Conservation (phyloP, 306 rosid species). For the Malus sylvestris region DNA sequence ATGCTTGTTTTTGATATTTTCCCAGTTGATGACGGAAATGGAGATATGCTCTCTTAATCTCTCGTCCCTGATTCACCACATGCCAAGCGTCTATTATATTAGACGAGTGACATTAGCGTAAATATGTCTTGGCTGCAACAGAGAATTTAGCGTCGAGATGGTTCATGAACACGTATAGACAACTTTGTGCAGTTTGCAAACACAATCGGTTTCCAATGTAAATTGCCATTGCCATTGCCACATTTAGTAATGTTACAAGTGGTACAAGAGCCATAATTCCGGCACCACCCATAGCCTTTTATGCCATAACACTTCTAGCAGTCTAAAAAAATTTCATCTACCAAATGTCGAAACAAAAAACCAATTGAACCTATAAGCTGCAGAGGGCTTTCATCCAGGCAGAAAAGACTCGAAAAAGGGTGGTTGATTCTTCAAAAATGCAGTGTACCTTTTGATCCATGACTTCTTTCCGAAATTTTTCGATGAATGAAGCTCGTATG, state of each 20-base stretch:
- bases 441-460: neutral
- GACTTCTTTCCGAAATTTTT: neutral
- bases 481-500: neutral
- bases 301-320: neutral
- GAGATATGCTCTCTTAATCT: no score
- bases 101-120: no score
- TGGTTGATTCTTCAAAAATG: neutral
- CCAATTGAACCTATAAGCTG: neutral
- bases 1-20: no score
- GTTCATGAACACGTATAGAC: neutral
- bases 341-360: neutral
- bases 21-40: no score
- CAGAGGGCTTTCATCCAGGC: neutral
- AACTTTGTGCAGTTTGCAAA: neutral
- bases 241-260: neutral
- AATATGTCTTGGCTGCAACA: no score
- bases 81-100: no score
- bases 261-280: neutral
- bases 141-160: neutral
- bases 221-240: constrained; percentile 2
- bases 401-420: neutral
- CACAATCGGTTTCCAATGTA: neutral
- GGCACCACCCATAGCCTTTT: neutral
- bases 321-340: neutral
- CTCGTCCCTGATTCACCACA: no score